phyloP scores from a whole-genome alignment of 164 flowering plant genomes.

The Taxillus chinensis region DNA sequence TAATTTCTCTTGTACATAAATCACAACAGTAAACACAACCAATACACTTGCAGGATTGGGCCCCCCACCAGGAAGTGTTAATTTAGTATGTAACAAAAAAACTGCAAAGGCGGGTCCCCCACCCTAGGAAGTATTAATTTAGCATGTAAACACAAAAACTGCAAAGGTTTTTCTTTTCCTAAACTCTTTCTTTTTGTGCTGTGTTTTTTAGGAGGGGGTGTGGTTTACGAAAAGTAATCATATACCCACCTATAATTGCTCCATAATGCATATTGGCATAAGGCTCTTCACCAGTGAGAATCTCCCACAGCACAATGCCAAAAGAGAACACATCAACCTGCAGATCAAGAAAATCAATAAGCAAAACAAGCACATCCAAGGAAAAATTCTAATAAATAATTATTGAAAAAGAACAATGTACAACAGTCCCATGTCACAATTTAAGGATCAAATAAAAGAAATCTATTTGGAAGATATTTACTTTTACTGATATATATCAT shows the following conservation, averaged over 20 bases:
- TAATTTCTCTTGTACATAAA: too few relatives aligned
- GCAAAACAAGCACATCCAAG: neutral
- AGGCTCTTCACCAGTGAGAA: slow-evolving; percentile 13
- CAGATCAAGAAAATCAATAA: neutral
- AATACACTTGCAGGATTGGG: too few relatives aligned
- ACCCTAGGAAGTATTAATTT: too few relatives aligned
- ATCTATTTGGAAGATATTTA: neutral
- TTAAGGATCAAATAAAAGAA: neutral
- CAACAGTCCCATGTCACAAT: neutral
- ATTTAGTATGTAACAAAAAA: too few relatives aligned
- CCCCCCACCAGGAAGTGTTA: too few relatives aligned
- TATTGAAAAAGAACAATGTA: neutral
- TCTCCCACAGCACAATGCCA: slow-evolving; percentile 23
- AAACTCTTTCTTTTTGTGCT: too few relatives aligned
- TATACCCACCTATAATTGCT: slow-evolving; percentile 18
- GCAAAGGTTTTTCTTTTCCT: too few relatives aligned
- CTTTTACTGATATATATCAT: neutral
- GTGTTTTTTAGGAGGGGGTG: too few relatives aligned
- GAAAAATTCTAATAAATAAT: neutral
- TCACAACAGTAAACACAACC: too few relatives aligned
- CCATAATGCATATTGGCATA: slow-evolving; percentile 26
- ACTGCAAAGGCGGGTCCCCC: too few relatives aligned
- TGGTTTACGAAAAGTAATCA: neutral
- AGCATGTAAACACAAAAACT: too few relatives aligned
- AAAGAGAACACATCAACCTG: slow-evolving; percentile 28